Base-by-base conservation (phyloP, 2,329 filamentous ascomycete genomes). In the Ustulina deusta region DNA sequence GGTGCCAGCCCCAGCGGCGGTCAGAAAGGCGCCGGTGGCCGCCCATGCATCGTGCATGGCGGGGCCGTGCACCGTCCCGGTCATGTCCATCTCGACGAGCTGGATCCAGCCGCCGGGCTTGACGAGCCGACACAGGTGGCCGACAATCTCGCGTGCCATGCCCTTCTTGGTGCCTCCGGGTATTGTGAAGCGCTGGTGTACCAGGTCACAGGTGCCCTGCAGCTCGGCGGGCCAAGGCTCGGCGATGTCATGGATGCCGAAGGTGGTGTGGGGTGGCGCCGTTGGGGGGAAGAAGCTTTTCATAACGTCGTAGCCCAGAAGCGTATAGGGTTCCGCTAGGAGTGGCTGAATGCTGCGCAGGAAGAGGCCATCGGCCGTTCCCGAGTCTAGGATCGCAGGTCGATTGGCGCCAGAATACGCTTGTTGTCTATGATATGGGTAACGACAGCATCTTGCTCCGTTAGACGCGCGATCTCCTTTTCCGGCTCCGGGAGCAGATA, bases 41-140 rank as follows among this genome's bases (percentile, higher is more conserved):
- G 34, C 11, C 34, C 34, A 36, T 11, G 34, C 34, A 36, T 36
- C 34, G 34, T 11, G 34, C 34, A 36, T 36, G 34, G 34, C 34
- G 6, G 34, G 34, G 34, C 34, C 34, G 34, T 36, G 34, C 34
- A 36, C 34, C 11, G 34, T 36, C 34, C 17, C 42, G n/a, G 42
- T 55, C 32, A 56, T 7, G 56, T 65, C 63, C 38, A 61, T 49
- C 38, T 65, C 63, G 34, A 38, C 57, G 13, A 65, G 54, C 57
- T 65, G 49, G 20, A 65, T 61, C 63, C 63, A 65, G 49, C 56
- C 63, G 4, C 63, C 63, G 36, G 63, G 51, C 29, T 54, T 46
- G 10, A 66, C 63, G 1, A 66, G 55, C 29, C 29, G n/a, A 40
- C 51, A 20, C 22, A 61, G 42, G 51, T 61, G 44, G 58, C 57